Base-by-base conservation (phyloP, 1,284 basidiomycete species). In the Pyrrhoderma noxium region DNA sequence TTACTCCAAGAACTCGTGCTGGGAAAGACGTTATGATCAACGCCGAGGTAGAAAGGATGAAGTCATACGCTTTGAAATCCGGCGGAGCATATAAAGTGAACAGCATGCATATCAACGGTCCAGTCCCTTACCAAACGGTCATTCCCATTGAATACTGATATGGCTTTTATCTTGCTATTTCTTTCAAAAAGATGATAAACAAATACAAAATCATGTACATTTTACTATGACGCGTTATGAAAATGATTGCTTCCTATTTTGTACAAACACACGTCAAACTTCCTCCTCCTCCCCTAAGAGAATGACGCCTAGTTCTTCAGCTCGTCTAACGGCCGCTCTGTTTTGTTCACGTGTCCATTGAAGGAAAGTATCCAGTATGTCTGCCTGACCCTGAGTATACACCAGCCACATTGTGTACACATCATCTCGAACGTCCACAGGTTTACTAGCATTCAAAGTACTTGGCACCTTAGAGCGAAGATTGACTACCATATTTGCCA, bases 61-160 rank as follows among this genome's bases (percentile, higher is more conserved):
- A 63, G 49, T 59, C 58, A 27, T 58, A 65, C 48, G 63, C 63
- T 11, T 31, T 54, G 41, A 58, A 57, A 42, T 64, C 63, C 0
- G 62, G 62, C 8, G 61, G 59, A 3, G 38, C 51, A 21, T 50
- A 50, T 44, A 47, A 47, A 7, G 61, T 66, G 18, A 61, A 66
- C 22, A 65, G 64, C 49, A 65, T 65, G 61, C 65, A 66, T 54
- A 56, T 64, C 50, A 61, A 64, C 31, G 64, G 65, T 18, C 63
- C 64, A 11, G 60, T 65, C 8, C 58, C 57, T 13, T 65, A 65
- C 51, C 61, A 61, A 42, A 58, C 60, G 2, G 54, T 65, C 35
- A 45, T 51, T 25, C 43, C 49, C 19, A 40, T 38, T 14, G 49
- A 51, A 38, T 34, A 37, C 4, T 51, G 36, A 45, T 21, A n/a